phyloP scores from a whole-genome alignment of 2,329 filamentous ascomycete genomes.

The Phialophora expanda region DNA sequence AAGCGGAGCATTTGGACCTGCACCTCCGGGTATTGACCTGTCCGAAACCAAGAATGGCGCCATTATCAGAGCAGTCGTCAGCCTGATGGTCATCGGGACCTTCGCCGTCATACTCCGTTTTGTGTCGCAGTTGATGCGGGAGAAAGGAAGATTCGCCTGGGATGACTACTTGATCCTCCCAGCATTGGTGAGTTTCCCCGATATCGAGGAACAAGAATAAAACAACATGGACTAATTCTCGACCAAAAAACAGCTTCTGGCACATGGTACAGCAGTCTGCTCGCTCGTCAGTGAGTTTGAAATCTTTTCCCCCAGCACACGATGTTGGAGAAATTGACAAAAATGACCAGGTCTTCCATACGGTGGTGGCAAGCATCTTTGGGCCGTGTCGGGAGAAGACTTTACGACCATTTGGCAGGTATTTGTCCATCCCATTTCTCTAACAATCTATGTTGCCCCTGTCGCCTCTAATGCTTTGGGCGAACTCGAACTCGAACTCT shows the following conservation, averaged over 20 bases:
- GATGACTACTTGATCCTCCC: conserved; percentile 20
- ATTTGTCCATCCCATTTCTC: conserved; percentile 12
- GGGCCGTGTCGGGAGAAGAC: conserved; percentile 14
- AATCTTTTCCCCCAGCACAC: conserved; percentile 7
- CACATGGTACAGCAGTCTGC: conserved; percentile 18
- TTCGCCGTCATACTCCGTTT: conserved; percentile 12
- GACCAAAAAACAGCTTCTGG: conserved; percentile 12
- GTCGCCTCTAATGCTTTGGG: conserved; percentile 11
- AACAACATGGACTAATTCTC: conserved; percentile 17
- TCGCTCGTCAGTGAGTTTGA: conserved; percentile 16
- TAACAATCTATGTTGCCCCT: conserved; percentile 11
- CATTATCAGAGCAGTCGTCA: conserved; percentile 15
- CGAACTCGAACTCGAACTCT: conserved; percentile 16
- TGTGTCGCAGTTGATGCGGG: conserved; percentile 12
- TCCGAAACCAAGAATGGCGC: conserved; percentile 15
- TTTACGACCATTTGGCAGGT: conserved; percentile 21
- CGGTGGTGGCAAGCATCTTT: conserved; percentile 16
- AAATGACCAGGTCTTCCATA: conserved; percentile 17
- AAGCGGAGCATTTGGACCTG: conserved; percentile 17
- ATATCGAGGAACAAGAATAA: conserved; percentile 15
- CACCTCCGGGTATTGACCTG: conserved; percentile 16
- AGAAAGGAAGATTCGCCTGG: conserved; percentile 14
- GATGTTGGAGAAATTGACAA: conserved; percentile 11
- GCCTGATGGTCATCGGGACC: conserved; percentile 18
- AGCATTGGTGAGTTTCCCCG: conserved; percentile 11